phyloP scores from a whole-genome alignment of 1,284 basidiomycete genomes.

The Mrakiaceae sp. region DNA sequence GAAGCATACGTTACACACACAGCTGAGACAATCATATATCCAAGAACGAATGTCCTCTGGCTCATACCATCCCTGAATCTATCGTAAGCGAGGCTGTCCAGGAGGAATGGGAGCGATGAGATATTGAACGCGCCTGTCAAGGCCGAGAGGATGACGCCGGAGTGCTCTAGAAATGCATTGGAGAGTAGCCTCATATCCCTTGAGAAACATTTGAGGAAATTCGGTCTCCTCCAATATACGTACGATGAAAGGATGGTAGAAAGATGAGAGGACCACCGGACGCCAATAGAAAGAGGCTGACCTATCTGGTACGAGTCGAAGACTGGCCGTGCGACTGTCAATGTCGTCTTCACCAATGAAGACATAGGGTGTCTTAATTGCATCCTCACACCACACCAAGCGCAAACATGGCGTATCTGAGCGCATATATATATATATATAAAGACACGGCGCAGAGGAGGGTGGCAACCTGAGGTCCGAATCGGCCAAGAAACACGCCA shows the following conservation, averaged over 20 bases:
- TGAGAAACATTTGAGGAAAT: no score
- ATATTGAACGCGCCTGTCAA: conserved; percentile 38
- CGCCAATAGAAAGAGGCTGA: conserved; percentile 30
- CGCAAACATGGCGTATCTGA: no score
- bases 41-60: conserved; percentile 32
- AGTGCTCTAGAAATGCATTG: conserved; percentile 35
- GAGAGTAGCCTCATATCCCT: conserved; percentile 22
- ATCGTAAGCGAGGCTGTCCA: conserved; percentile 29
- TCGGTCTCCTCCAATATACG: not conserved
- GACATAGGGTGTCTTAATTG: no score
- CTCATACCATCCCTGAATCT: conserved; percentile 16
- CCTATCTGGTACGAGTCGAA: conserved; percentile 30
- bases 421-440: no score
- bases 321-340: conserved; percentile 13
- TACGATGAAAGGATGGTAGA: conserved; percentile 31
- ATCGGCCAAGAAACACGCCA: no score
- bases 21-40: conserved; percentile 30
- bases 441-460: no score
- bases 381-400: no score
- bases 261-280: conserved; percentile 34
- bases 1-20: conserved; percentile 24
- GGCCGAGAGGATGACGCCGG: conserved; percentile 34
- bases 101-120: conserved; percentile 30
- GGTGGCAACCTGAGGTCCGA: no score
- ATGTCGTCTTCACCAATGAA: no score